Evolutionary conservation across 2,329 filamentous ascomycete species (phyloP), one percentile per base, ranked within the genome.

Genomic region (Alternaria tenuissima): DNA sequence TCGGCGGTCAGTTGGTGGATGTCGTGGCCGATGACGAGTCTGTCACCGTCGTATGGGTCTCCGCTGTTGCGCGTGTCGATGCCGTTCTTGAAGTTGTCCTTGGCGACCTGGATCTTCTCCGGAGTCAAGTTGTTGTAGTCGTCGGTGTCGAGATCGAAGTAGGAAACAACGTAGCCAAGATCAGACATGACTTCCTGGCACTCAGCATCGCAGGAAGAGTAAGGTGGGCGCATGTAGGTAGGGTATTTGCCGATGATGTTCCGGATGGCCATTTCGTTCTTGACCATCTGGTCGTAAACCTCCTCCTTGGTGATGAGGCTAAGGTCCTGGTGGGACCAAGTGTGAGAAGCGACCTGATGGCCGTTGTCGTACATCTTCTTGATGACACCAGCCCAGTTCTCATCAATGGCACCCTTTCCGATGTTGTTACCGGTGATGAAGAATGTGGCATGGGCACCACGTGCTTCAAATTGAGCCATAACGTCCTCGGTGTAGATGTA

Each of bases 401-500:
- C 80, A 63, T 88, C 86, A 64, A 88, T 87, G 62, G 80, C 76
- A 34, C 85, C 85, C 73, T 87, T 87, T 52, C 81, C 82, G 14
- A 83, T 77, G 73, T 86, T 87, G 74, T 81, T 85, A 4, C 85
- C 85, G 4, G 84, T 87, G 58, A 90, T 80, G 73, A 90, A 91
- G 76, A 91, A 91, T 0, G 89, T 91, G 0, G 87, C 89, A 62
- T 86, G 88, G n/a, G 86, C 87, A 22, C 82, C 78, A 65, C 87
- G 87, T 22, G 79, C 79, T 51, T 83, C 81, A 32, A 91, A 81
- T 53, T 87, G 81, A 66, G 89, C 84, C 7, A 91, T 81, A 7
- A 91, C 81, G 57, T 86, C 82, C 30, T 79, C 78, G 0, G 88
- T 91, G 74, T 88, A 90, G 30, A 82, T 78, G 64, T 86, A 77